A percentile compares a stretch with the other conserved stretches of the same genome.
Evolutionary conservation across 129 eudicot genomes (phyloP).

Genomic region (Flaveria robusta): DNA sequence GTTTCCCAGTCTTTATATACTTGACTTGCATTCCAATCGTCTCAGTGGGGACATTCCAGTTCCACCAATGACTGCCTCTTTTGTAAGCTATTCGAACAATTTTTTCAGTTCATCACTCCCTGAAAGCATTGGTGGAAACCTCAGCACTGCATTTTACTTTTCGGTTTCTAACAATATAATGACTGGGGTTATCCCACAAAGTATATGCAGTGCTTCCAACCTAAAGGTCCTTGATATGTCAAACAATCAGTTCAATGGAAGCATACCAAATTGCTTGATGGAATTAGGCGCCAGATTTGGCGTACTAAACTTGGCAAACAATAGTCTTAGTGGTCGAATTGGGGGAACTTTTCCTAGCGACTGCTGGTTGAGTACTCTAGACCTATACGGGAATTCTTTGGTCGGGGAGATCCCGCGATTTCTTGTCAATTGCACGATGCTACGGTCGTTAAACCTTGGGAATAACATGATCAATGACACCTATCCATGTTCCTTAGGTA

Average conservation of each 20-base stretch:
- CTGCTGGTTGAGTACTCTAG: constrained; percentile 44
- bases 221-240: constrained; percentile 47
- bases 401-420: constrained; percentile 41
- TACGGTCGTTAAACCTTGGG: constrained; percentile 43
- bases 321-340: constrained; percentile 36
- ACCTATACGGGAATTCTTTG: constrained; percentile 34
- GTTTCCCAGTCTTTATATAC: not conserved
- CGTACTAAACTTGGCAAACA: constrained; percentile 41
- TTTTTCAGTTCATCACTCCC: constrained; percentile 42
- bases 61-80: too few relatives aligned
- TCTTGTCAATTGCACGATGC: constrained; percentile 32
- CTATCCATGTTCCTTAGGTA: constrained; percentile 34
- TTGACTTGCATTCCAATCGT: constrained; percentile 55
- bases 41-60: constrained; percentile 49
- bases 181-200: constrained; percentile 42
- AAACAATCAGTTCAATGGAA: constrained; percentile 33
- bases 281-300: not conserved
- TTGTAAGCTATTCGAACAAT: constrained; percentile 49
- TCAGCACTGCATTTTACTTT: constrained; percentile 10
- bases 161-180: constrained; percentile 47
- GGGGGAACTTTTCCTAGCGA: constrained; percentile 30
- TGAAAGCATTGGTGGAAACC: constrained; percentile 13
- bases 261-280: constrained; percentile 45
- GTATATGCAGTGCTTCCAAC: constrained; percentile 40
- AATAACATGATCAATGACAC: constrained; percentile 35